Evolutionary conservation across 176 grass and related monocot genomes (phyloP).

Genomic region (Olyra latifolia): DNA sequence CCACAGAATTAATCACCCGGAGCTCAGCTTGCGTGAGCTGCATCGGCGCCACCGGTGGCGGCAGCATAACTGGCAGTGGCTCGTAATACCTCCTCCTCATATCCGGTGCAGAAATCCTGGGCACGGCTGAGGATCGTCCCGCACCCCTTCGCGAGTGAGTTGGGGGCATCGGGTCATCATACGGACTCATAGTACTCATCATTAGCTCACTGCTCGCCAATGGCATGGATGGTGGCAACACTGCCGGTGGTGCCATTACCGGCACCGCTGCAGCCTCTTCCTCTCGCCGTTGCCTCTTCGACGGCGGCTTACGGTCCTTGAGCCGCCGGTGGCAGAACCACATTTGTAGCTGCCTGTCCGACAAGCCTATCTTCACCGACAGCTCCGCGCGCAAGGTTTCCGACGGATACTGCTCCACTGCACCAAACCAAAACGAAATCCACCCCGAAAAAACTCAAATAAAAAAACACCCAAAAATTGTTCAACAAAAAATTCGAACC

Average conservation of each 20-base stretch:
- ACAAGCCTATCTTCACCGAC: constrained; percentile 75
- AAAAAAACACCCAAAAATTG: neutral
- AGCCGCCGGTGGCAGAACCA: constrained; percentile 98
- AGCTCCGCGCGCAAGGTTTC: constrained; percentile 74
- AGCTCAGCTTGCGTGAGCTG: constrained; percentile 53
- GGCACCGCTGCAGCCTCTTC: constrained; percentile 36
- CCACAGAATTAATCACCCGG: constrained; percentile 58
- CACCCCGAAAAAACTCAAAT: constrained; percentile 25
- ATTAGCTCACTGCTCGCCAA: constrained; percentile 41
- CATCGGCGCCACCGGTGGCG: constrained; percentile 14
- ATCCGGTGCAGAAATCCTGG: constrained; percentile 64
- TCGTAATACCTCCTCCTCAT: constrained; percentile 71
- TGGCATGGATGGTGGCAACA: constrained; percentile 40
- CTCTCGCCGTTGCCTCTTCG: constrained; percentile 59
- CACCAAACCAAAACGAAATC: constrained; percentile 30
- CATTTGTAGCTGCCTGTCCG: constrained; percentile 96
- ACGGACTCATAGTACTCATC: constrained; percentile 25
- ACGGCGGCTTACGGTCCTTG: constrained; percentile 80
- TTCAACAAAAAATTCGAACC: neutral
- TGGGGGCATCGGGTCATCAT: constrained; percentile 32
- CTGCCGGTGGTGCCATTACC: constrained; percentile 21
- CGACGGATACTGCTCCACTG: constrained; percentile 88
- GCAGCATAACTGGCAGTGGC: constrained; percentile 40
- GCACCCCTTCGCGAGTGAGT: constrained; percentile 36
- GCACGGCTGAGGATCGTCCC: constrained; percentile 57